A percentile compares a stretch with the other conserved stretches of the same genome.
Conservation (phyloP, 2,329 filamentous ascomycete genomes). For the Neofusicoccum laricinum region DNA sequence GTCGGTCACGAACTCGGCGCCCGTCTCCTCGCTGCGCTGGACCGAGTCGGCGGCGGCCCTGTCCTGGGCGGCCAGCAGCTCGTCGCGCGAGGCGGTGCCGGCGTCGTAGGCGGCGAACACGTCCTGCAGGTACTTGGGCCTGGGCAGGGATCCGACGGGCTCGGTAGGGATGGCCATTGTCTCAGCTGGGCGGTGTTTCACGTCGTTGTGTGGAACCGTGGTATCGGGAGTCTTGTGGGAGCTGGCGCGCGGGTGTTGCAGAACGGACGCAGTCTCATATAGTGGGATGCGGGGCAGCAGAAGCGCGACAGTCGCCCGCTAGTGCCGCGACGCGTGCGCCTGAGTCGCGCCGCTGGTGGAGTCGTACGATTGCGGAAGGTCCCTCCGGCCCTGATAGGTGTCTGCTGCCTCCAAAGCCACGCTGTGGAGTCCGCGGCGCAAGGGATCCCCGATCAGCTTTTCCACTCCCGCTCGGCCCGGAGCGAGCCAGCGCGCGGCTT, state of each 20-base stretch:
- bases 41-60: constrained; percentile 31
- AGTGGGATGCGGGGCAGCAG: not conserved
- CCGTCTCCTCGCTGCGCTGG: constrained; percentile 25
- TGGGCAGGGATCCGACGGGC: constrained; percentile 18
- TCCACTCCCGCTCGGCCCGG: not conserved
- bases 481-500: too few relatives aligned
- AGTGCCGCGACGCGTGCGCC: too few relatives aligned
- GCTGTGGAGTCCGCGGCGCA: not conserved
- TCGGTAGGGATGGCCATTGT: constrained; percentile 19
- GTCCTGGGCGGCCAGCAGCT: constrained; percentile 28
- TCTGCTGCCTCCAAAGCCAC: not conserved
- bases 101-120: constrained; percentile 30
- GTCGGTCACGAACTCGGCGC: constrained; percentile 28
- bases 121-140: constrained; percentile 24
- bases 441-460: not conserved
- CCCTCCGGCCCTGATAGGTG: not conserved
- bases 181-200: not conserved
- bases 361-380: not conserved
- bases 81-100: constrained; percentile 22
- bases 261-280: not conserved
- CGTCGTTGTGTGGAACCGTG: not conserved
- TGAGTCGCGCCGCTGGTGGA: not conserved
- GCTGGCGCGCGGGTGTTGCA: not conserved
- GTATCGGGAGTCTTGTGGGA: not conserved
- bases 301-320: not conserved